Base-by-base conservation (phyloP, 2,329 filamentous ascomycete genomes). In the Bertia moriformis region DNA sequence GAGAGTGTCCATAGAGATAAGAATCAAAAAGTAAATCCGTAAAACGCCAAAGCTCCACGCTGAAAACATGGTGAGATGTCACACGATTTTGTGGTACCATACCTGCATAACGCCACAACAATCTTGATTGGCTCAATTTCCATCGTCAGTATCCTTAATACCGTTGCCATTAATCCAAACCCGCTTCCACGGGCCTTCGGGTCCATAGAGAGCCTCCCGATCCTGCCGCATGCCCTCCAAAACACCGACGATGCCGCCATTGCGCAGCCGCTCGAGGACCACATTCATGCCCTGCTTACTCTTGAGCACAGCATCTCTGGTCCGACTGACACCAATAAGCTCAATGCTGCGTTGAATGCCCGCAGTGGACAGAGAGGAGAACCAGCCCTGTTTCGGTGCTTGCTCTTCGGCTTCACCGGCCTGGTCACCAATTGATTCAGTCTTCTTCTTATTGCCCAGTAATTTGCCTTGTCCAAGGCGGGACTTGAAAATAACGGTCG, bases 221-320 rank as follows among this genome's bases (percentile, higher is more conserved):
- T 83, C 78, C 48, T 65, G 61, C 39, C 74, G 63, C 78, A 83
- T 83, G 19, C 76, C 78, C 46, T 83, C 78, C 19, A 84, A 59
- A n/a, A 83, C 79, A 17, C 59, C 77, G 14, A 81, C 74, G 14
- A 84, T 60, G 1, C 79, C 80, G 29, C 78, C 78, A 42, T 66
- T 64, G 40, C 79, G 64, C 51, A 84, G 56, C 24, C 75, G 60
- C 50, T 76, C 71, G 4, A 80, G 60, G 17, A 80, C 75, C 17
- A 79, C 66, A 42, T 75, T 76, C 75, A 80, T 79, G 39, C 75
- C 75, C 49, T 78, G 66, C 44, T 71, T 72, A 44, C 74, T 75
- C 48, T 75, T 78, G 7, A 72, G 59, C 48, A 78, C 65, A 14
- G 71, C 73, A 41, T 71, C 66, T 40, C 72, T 63, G 1, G 75